Conservation (phyloP, 1,139 yeast species). For the Yamadazyma kanchanaburiensis region DNA sequence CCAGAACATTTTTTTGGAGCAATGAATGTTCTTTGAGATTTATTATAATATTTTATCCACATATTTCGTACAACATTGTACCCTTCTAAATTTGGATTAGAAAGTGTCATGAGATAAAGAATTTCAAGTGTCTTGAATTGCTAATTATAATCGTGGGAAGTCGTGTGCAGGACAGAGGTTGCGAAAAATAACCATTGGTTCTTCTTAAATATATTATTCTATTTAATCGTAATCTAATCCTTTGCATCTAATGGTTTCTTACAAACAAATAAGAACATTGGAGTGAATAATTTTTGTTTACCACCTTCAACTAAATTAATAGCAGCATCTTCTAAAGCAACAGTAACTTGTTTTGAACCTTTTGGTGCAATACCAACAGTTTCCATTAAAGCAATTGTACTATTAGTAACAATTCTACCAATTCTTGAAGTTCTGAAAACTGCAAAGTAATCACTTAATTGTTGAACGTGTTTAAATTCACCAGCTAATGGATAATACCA, state of each 20-base stretch:
- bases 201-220: too few relatives aligned
- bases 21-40: slow-evolving; percentile 37
- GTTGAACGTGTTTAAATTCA: slow-evolving; percentile 84
- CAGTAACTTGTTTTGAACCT: slow-evolving; percentile 88
- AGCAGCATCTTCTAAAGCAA: slow-evolving; percentile 95
- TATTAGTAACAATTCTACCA: slow-evolving; percentile 86
- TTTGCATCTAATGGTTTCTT: slow-evolving; percentile 58
- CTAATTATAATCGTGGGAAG: too few relatives aligned
- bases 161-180: too few relatives aligned
- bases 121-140: background rate
- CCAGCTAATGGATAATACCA: slow-evolving; percentile 98
- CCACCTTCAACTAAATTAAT: slow-evolving; percentile 95
- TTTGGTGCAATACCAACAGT: slow-evolving; percentile 85
- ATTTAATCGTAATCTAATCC: too few relatives aligned
- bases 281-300: slow-evolving; percentile 81
- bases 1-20: slow-evolving; percentile 45
- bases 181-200: too few relatives aligned
- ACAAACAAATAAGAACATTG: slow-evolving; percentile 90
- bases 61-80: slow-evolving; percentile 41
- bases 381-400: slow-evolving; percentile 77
- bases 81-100: slow-evolving; percentile 51
- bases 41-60: slow-evolving; percentile 49
- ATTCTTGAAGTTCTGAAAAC: slow-evolving; percentile 83
- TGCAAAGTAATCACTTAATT: slow-evolving; percentile 73
- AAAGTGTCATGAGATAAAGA: slow-evolving; percentile 24